Conservation (phyloP, 768 basidiomycete genomes). For the Suillus alpinus region DNA sequence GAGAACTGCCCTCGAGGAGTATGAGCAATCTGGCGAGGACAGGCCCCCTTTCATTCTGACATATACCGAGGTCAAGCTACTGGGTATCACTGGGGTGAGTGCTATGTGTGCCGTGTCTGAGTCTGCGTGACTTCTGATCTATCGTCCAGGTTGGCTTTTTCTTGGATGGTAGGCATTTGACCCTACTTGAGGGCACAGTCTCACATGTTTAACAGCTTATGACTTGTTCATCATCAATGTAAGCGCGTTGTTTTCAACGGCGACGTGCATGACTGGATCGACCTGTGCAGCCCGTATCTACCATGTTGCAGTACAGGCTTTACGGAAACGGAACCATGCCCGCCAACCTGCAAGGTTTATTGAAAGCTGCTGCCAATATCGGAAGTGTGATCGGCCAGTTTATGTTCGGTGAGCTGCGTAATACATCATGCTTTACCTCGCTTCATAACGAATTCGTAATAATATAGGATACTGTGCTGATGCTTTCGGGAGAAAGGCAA, state of each 20-base stretch:
- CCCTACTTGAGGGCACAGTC: background rate
- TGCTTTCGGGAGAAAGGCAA: slow-evolving; percentile 63
- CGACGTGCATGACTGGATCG: background rate
- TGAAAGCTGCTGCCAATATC: slow-evolving; percentile 71
- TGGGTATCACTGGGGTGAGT: slow-evolving; percentile 60
- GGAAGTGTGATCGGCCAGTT: slow-evolving; percentile 73
- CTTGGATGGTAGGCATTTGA: slow-evolving; percentile 53
- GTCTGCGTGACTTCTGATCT: background rate
- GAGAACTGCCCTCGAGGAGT: slow-evolving; percentile 20
- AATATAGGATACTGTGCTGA: slow-evolving; percentile 60
- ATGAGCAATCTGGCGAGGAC: slow-evolving; percentile 26
- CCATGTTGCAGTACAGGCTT: slow-evolving; percentile 65
- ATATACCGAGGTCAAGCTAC: slow-evolving; percentile 52
- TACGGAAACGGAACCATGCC: slow-evolving; percentile 54
- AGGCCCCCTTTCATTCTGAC: slow-evolving; percentile 40
- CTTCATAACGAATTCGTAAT: background rate
- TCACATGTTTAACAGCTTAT: slow-evolving; percentile 44
- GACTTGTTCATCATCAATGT: slow-evolving; percentile 73
- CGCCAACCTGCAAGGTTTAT: slow-evolving; percentile 51
- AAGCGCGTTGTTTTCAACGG: slow-evolving; percentile 12
- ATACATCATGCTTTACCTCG: background rate
- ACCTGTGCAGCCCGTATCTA: slow-evolving; percentile 53
- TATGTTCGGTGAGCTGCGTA: slow-evolving; percentile 42
- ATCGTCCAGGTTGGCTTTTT: slow-evolving; percentile 60
- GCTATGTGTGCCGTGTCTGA: background rate